These are phyloP conservation scores for Haemoproteus tartakovskyi DNA, from an alignment of 169 alveolate species.

Conservation along the genomic window DNA sequence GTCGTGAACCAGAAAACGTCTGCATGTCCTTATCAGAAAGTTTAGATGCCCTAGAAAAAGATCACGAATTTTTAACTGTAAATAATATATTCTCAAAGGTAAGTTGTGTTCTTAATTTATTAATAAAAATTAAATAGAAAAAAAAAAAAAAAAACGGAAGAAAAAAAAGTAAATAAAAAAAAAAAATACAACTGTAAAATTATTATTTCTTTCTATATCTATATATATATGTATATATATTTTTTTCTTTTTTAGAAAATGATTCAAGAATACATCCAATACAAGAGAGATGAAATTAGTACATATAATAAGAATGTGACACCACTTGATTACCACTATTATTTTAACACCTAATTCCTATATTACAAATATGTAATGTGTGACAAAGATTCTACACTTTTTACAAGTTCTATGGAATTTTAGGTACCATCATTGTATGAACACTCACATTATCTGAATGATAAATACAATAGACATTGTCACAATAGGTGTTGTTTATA, in stretches of 20 bases:
- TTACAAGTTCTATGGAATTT: too few relatives aligned
- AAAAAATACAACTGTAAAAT: background rate
- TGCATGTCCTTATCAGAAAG: constrained; percentile 35
- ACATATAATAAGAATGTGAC: constrained; percentile 7
- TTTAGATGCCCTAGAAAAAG: constrained; percentile 56
- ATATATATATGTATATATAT: background rate
- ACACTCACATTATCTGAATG: too few relatives aligned
- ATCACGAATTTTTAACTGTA: constrained; percentile 32
- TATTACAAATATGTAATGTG: too few relatives aligned
- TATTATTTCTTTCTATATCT: background rate
- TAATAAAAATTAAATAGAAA: too few relatives aligned
- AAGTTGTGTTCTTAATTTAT: background rate
- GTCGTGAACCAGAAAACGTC: constrained; percentile 30
- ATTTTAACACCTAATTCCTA: too few relatives aligned
- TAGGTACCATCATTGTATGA: too few relatives aligned
- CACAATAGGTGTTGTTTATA: too few relatives aligned
- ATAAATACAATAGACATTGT: too few relatives aligned
- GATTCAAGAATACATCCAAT: constrained; percentile 53
- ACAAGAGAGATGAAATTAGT: constrained; percentile 37
- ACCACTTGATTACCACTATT: constrained; percentile 25
- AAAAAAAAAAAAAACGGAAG: too few relatives aligned
- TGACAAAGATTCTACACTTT: too few relatives aligned
- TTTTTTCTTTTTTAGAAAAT: constrained; percentile 36
- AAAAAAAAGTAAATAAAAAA: too few relatives aligned
- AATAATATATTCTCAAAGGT: constrained; percentile 34